A percentile compares a stretch with the other conserved stretches of the same genome.
phyloP scores from a whole-genome alignment of 2,329 filamentous ascomycete genomes.

The Hypoxylon rubiginosum region DNA sequence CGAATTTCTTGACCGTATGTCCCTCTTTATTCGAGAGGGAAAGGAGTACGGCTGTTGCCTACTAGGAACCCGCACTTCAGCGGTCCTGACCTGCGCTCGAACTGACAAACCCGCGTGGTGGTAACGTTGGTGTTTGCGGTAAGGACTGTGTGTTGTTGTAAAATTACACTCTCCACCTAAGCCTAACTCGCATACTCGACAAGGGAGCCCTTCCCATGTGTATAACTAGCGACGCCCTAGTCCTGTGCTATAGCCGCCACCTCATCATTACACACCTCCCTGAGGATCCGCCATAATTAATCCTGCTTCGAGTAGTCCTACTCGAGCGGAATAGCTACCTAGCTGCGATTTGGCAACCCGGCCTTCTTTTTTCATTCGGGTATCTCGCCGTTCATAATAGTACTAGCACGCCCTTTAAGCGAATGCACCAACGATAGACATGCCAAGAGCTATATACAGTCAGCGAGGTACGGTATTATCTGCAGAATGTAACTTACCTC shows the following conservation, averaged over 20 bases:
- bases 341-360: constrained; percentile 17
- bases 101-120: constrained; percentile 11
- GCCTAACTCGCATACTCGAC: constrained; percentile 33
- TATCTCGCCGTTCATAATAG: constrained; percentile 14
- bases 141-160: constrained; percentile 40
- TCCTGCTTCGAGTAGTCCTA: constrained; percentile 17
- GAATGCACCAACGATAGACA: constrained; percentile 63
- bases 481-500: constrained; percentile 57
- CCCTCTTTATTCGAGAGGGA: neutral
- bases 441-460: constrained; percentile 55
- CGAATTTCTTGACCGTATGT: constrained; percentile 9
- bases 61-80: neutral
- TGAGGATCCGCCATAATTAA: constrained; percentile 3
- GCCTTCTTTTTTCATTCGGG: constrained; percentile 4
- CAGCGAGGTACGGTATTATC: constrained; percentile 13
- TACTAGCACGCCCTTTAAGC: constrained; percentile 51
- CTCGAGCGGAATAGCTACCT: constrained; percentile 10
- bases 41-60: neutral
- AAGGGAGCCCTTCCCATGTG: constrained; percentile 28
- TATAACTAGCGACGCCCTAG: constrained; percentile 18
- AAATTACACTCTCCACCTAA: constrained; percentile 39
- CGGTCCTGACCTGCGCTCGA: constrained; percentile 7
- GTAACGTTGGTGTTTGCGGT: constrained; percentile 35
- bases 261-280: constrained; percentile 21
- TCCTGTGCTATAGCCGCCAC: constrained; percentile 16